Percentiles rank a stretch among this genome's conserved stretches.
Evolutionary conservation across 2,329 filamentous ascomycete species (phyloP).

Genomic region (Tolypocladium paradoxum): DNA sequence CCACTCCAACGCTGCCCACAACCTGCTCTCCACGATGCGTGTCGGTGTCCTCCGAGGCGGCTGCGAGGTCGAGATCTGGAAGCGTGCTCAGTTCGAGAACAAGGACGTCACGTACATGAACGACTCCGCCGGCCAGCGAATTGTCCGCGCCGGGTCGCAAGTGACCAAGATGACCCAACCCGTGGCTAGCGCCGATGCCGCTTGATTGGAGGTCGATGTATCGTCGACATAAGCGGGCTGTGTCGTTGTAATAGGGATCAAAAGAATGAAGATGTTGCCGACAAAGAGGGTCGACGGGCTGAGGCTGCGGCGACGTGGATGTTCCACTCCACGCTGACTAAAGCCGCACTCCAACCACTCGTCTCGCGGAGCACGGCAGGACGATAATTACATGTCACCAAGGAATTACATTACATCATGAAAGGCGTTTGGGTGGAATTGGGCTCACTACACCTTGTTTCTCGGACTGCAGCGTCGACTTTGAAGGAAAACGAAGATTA

Average conservation of each 20-base stretch:
- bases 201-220: conserved; percentile 30
- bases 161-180: conserved; percentile 75
- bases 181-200: conserved; percentile 72
- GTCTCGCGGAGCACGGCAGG: neutral
- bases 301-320: neutral
- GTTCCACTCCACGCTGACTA: neutral
- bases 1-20: conserved; percentile 85
- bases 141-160: conserved; percentile 78
- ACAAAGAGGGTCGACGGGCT: neutral
- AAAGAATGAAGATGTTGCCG: neutral
- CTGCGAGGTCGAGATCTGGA: conserved; percentile 89
- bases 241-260: neutral
- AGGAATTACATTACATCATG: conserved; percentile 1
- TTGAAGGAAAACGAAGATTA: neutral
- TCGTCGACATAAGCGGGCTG: neutral
- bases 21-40: conserved; percentile 78
- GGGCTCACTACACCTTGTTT: neutral
- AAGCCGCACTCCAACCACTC: neutral
- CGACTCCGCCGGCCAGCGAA: conserved; percentile 69
- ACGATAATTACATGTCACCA: neutral
- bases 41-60: conserved; percentile 79
- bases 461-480: neutral
- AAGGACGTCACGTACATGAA: conserved; percentile 73
- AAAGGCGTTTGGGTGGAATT: conserved; percentile 4
- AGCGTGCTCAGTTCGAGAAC: conserved; percentile 73